Evolutionary conservation across 768 basidiomycete species (phyloP).

Genomic region (Suillus subaureus): DNA sequence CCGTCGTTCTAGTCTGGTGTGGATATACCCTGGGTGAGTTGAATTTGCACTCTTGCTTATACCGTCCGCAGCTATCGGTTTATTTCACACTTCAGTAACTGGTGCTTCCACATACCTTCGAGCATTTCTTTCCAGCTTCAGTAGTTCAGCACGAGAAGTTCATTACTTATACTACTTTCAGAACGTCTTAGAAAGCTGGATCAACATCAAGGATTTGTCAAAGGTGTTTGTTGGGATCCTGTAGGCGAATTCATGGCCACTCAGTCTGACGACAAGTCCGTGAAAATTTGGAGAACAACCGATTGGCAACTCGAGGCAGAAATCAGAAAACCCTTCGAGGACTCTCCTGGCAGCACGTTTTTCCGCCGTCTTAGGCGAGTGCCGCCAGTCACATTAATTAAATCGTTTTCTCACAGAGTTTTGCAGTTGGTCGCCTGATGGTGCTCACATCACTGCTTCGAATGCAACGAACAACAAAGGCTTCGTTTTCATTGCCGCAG

Average conservation of each 20-base stretch:
- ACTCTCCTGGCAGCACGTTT: conserved; percentile 94
- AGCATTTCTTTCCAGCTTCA: background rate
- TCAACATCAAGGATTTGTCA: conserved; percentile 94
- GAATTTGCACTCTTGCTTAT: background rate
- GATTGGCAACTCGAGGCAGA: conserved; percentile 89
- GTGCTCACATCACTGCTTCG: conserved; percentile 96
- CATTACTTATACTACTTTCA: conserved; percentile 30
- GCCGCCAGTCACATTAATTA: background rate
- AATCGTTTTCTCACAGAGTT: background rate
- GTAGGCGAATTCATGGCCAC: conserved; percentile 98
- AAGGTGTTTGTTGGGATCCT: conserved; percentile 99
- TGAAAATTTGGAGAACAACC: conserved; percentile 95
- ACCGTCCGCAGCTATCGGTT: background rate
- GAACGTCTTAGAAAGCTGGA: conserved; percentile 85
- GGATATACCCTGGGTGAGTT: conserved; percentile 82
- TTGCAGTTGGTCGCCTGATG: conserved; percentile 95
- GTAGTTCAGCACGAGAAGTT: background rate
- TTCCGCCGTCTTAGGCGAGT: conserved; percentile 84
- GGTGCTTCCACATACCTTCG: background rate
- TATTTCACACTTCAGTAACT: background rate
- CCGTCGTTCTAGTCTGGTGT: conserved; percentile 91
- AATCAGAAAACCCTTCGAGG: conserved; percentile 88
- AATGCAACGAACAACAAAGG: conserved; percentile 97
- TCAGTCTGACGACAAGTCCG: conserved; percentile 93
- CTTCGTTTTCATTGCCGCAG: conserved; percentile 96